Base-by-base conservation (phyloP, 2,329 filamentous ascomycete species). In the Ophiobolus disseminans region DNA sequence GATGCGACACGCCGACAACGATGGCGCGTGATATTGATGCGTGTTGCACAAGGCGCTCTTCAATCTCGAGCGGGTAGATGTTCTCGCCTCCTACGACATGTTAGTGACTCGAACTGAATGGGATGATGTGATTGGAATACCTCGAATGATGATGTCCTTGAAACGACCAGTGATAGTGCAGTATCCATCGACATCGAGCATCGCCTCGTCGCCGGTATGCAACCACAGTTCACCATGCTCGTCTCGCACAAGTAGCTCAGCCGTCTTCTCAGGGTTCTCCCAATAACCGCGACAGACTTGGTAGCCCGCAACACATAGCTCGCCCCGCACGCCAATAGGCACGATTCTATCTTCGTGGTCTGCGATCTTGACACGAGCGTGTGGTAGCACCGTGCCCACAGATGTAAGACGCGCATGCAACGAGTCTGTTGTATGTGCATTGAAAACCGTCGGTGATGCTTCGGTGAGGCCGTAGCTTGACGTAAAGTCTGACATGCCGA, bases 121-220 rank as follows among this genome's bases (percentile, higher is more conserved):
- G 22, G 4, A 5, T 17, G 17, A 17, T 6, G 28, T 17, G n/a
- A 26, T 21, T 9, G 22, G 35, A 57, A 28, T 58, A 72, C 85
- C 88, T 61, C 88, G 78, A 51, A 91, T 91, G 48, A 91, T 90
- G 26, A 91, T 90, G 50, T 91, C 88, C 74, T 91, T 91, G 74
- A 90, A 89, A 16, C 88, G 78, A 0, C 88, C 88, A 0, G 88
- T 91, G 58, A 91, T 90, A 5, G 78, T 69, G 37, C 87, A 90
- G 65, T 89, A 89, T 0, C 87, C 71, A 45, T 73, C 69, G 2
- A 69, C 68, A 46, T 74, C 70, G 14, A 75, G 50, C 4, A 74
- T 62, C 1, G 70, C 73, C 48, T 75, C 72, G 53, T 75, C 73
- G 1, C 73, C 73, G 3, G 72, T 74, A 43, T 72, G 69, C 31